Conservation (phyloP, 768 basidiomycete genomes). For the Naematelia encephala region DNA sequence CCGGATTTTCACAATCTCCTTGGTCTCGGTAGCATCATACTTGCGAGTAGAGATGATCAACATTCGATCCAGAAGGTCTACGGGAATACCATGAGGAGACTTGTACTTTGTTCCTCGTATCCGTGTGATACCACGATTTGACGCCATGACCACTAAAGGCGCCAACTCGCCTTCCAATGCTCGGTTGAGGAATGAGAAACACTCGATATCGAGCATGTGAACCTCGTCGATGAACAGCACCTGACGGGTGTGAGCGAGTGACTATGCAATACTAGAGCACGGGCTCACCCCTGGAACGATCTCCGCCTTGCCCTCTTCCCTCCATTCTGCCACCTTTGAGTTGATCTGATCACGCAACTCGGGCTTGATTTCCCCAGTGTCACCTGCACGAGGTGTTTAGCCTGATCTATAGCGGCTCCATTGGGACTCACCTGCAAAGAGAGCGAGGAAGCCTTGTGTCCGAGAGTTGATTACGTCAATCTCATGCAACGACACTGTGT, state of each 20-base stretch:
- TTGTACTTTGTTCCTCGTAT: conserved; percentile 94
- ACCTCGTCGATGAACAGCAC: conserved; percentile 99
- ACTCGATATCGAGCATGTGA: conserved; percentile 99
- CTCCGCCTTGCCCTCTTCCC: conserved; percentile 97
- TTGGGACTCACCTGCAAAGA: conserved; percentile 54
- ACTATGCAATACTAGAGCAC: too few species aligned
- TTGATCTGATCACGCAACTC: conserved; percentile 96
- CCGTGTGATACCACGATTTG: conserved; percentile 88
- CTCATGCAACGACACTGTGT: conserved; percentile 96
- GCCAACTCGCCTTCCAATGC: conserved; percentile 90
- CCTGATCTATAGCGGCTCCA: background rate
- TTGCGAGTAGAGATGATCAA: conserved; percentile 91
- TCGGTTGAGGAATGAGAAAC: conserved; percentile 96
- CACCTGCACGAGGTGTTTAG: conserved; percentile 65
- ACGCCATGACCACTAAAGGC: conserved; percentile 96
- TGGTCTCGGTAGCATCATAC: conserved; percentile 76
- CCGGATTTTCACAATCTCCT: conserved; percentile 91
- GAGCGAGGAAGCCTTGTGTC: conserved; percentile 95
- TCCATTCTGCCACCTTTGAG: conserved; percentile 93
- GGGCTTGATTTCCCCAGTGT: conserved; percentile 98
- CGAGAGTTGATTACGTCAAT: conserved; percentile 99
- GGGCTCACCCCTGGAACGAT: conserved; percentile 95
- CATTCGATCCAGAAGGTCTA: conserved; percentile 90
- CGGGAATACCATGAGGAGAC: conserved; percentile 90
- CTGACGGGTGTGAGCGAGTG: conserved; percentile 53